phyloP scores from a whole-genome alignment of 169 alveolate species.

The Cryptosporidium muris region DNA sequence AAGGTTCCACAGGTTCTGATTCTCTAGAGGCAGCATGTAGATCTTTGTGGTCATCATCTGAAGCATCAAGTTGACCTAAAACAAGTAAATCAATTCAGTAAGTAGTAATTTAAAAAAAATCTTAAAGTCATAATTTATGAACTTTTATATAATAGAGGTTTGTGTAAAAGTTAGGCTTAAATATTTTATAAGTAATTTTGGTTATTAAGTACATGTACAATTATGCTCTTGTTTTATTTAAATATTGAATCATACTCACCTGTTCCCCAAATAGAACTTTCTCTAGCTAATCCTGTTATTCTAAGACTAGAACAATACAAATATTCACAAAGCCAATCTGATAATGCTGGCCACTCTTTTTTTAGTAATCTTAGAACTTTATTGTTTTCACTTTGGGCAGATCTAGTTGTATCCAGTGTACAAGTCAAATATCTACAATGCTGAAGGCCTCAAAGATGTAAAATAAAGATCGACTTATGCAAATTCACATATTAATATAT shows the following conservation, averaged over 20 bases:
- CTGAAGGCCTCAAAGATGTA: no score
- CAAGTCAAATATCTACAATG: no score
- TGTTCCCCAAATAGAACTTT: constrained; percentile 36
- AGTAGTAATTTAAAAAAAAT: neutral
- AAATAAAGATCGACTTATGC: no score
- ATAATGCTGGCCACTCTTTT: constrained; percentile 60
- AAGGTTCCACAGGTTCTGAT: constrained; percentile 66
- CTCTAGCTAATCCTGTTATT: constrained; percentile 7
- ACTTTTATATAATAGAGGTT: no score
- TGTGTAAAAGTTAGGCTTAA: no score
- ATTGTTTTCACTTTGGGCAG: no score
- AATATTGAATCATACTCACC: constrained; percentile 14
- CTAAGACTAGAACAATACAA: constrained; percentile 63
- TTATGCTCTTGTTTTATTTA: neutral
- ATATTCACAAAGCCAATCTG: constrained; percentile 70
- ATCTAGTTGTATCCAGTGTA: no score
- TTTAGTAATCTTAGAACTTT: neutral
- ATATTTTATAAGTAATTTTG: no score
- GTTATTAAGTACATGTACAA: no score
- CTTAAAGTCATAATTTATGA: neutral
- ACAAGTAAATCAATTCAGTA: neutral
- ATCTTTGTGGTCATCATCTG: constrained; percentile 42
- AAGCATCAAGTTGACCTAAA: constrained; percentile 49
- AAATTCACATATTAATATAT: no score
- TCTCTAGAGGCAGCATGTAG: constrained; percentile 52